phyloP scores from a whole-genome alignment of 2,329 filamentous ascomycete species.

The Scopulariopsis brevicaulis region DNA sequence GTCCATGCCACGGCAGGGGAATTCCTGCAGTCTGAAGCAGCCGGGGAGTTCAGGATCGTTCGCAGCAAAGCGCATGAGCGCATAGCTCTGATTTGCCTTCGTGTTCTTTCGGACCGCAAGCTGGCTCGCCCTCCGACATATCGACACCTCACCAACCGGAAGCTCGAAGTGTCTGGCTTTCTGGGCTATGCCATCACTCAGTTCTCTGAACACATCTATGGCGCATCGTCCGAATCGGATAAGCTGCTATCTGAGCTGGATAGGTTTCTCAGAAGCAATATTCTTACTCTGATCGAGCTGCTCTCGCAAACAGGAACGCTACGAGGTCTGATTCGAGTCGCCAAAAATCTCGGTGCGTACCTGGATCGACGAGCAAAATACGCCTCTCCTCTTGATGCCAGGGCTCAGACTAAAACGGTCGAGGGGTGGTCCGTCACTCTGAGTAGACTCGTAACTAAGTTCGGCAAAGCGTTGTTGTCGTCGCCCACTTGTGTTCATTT shows the following conservation, averaged over 20 bases:
- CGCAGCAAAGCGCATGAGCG: too few species aligned
- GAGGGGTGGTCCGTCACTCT: constrained; percentile 19
- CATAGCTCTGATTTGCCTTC: too few species aligned
- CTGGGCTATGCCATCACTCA: constrained; percentile 13
- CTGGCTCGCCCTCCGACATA: constrained; percentile 11
- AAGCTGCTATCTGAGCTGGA: constrained; percentile 11
- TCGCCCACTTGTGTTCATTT: constrained; percentile 19
- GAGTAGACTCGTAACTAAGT: constrained; percentile 17
- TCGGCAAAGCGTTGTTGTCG: constrained; percentile 14
- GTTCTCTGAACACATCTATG: constrained; percentile 15
- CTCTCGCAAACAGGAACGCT: constrained; percentile 12
- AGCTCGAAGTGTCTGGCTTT: constrained; percentile 5
- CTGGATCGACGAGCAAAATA: constrained; percentile 12
- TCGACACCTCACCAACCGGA: too few species aligned
- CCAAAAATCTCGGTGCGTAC: constrained; percentile 15
- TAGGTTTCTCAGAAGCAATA: constrained; percentile 14
- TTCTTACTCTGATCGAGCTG: constrained; percentile 17
- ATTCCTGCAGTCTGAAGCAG: too few species aligned
- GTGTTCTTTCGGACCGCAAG: background rate
- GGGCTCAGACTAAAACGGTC: constrained; percentile 13
- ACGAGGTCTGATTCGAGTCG: constrained; percentile 10
- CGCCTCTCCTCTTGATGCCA: constrained; percentile 10
- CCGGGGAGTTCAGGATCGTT: too few species aligned
- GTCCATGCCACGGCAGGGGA: too few species aligned
- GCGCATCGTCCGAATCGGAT: constrained; percentile 9